A percentile compares a stretch with the other conserved stretches of the same genome.
Evolutionary conservation across 148 eudicot species (phyloP).

Genomic region (Silene uniflora): DNA sequence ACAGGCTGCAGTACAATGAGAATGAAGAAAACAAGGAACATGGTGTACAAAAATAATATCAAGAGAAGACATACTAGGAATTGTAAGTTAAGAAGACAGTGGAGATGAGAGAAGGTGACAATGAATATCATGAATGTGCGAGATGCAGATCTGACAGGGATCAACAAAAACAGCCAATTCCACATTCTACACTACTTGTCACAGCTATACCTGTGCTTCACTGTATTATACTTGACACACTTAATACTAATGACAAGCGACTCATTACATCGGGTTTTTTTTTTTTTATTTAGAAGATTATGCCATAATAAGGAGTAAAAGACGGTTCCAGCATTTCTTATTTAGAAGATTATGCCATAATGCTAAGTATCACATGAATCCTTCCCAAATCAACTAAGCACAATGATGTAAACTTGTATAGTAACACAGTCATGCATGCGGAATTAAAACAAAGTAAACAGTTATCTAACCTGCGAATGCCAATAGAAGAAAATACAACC

Average conservation of each 20-base stretch:
- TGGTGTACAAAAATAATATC: background rate
- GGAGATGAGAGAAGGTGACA: background rate
- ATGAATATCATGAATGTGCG: background rate
- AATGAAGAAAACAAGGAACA: background rate
- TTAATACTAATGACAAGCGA: too few relatives aligned
- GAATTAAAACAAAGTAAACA: too few relatives aligned
- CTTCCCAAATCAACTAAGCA: background rate
- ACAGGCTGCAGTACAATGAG: background rate
- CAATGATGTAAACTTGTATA: background rate
- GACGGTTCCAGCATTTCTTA: background rate
- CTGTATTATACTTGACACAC: too few relatives aligned
- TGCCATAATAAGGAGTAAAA: background rate
- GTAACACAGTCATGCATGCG: too few relatives aligned
- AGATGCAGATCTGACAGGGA: background rate
- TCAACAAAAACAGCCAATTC: background rate
- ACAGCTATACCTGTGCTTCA: background rate
- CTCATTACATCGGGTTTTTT: too few relatives aligned
- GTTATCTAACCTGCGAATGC: conserved; percentile 15
- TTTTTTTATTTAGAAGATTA: too few relatives aligned
- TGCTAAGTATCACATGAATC: too few relatives aligned
- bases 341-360: background rate
- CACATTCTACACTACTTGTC: background rate
- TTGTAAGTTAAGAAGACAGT: background rate
- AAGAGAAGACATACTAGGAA: background rate
- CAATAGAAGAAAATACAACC: background rate